Evolutionary conservation across 768 basidiomycete genomes (phyloP).

Genomic region (Tylopilus plumbeoviolaceoides): DNA sequence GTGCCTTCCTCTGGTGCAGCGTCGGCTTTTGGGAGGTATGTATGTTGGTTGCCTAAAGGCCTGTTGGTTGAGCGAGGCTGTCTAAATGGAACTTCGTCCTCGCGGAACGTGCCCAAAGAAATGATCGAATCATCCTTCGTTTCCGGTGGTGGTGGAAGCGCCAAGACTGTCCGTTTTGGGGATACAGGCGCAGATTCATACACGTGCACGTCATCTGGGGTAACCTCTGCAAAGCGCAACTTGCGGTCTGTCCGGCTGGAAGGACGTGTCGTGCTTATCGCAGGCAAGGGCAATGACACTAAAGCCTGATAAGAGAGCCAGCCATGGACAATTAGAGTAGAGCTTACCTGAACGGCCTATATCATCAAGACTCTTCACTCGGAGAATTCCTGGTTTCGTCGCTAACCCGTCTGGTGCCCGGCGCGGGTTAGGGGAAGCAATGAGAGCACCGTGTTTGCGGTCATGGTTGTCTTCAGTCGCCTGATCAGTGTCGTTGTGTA

Average conservation of each 20-base stretch:
- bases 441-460: not conserved
- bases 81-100: constrained; percentile 10
- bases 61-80: constrained; percentile 2
- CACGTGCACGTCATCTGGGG: constrained; percentile 71
- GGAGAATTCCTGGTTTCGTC: constrained; percentile 21
- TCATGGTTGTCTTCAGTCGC: not conserved
- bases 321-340: too few relatives aligned
- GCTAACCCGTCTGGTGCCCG: constrained; percentile 10
- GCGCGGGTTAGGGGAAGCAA: constrained; percentile 14
- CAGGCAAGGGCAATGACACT: constrained; percentile 42
- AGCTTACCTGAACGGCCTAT: constrained; percentile 20
- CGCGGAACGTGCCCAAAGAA: constrained; percentile 39
- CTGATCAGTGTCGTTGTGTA: not conserved
- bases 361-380: constrained; percentile 31
- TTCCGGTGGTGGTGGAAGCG: constrained; percentile 45
- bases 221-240: constrained; percentile 74
- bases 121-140: constrained; percentile 26
- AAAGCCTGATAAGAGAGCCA: not conserved
- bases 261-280: constrained; percentile 52
- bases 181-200: constrained; percentile 81
- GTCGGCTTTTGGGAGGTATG: not conserved
- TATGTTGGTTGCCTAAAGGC: not conserved
- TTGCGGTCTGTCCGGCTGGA: constrained; percentile 50
- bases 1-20: constrained; percentile 60
- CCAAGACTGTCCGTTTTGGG: constrained; percentile 53